A percentile compares a stretch with the other conserved stretches of the same genome.
Conservation (phyloP, 805 yeast species). For the Wickerhamiella sorbophila region DNA sequence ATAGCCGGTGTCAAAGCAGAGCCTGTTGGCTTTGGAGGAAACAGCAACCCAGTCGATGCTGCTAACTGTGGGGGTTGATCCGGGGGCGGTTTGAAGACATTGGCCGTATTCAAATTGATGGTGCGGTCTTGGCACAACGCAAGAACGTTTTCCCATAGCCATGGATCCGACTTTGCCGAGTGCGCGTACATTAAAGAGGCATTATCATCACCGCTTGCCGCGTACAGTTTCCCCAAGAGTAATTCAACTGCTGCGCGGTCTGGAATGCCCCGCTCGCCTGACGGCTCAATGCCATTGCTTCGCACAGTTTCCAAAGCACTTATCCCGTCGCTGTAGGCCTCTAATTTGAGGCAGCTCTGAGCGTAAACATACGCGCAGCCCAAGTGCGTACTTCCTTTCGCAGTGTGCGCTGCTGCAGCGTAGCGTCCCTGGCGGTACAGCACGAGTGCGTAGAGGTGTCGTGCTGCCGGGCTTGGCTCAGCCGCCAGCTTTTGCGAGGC, state of each 20-base stretch:
- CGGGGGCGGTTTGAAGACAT: slow-evolving; percentile 18
- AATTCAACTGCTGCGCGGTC: slow-evolving; percentile 56
- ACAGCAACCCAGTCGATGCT: not conserved
- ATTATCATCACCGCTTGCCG: slow-evolving; percentile 41
- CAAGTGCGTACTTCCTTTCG: slow-evolving; percentile 37
- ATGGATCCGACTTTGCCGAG: slow-evolving; percentile 63
- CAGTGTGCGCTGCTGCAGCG: slow-evolving; percentile 30
- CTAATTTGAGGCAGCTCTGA: slow-evolving; percentile 44
- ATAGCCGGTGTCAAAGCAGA: not conserved
- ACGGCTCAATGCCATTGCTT: not conserved
- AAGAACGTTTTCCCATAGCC: slow-evolving; percentile 74
- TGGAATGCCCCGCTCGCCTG: slow-evolving; percentile 30
- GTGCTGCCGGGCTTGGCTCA: slow-evolving; percentile 41
- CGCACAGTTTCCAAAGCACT: slow-evolving; percentile 28
- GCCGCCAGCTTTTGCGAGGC: slow-evolving; percentile 67
- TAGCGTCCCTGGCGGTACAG: slow-evolving; percentile 43
- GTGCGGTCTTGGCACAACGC: slow-evolving; percentile 53
- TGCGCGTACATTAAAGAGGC: slow-evolving; percentile 54
- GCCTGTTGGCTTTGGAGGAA: not conserved
- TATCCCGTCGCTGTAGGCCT: slow-evolving; percentile 47
- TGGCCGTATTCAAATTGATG: slow-evolving; percentile 46
- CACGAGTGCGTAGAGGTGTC: slow-evolving; percentile 57
- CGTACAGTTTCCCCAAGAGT: slow-evolving; percentile 55
- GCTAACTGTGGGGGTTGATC: slow-evolving; percentile 6
- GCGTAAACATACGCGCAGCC: slow-evolving; percentile 73